phyloP scores from a whole-genome alignment of 768 basidiomycete genomes.

The Tylopilus intermedius region DNA sequence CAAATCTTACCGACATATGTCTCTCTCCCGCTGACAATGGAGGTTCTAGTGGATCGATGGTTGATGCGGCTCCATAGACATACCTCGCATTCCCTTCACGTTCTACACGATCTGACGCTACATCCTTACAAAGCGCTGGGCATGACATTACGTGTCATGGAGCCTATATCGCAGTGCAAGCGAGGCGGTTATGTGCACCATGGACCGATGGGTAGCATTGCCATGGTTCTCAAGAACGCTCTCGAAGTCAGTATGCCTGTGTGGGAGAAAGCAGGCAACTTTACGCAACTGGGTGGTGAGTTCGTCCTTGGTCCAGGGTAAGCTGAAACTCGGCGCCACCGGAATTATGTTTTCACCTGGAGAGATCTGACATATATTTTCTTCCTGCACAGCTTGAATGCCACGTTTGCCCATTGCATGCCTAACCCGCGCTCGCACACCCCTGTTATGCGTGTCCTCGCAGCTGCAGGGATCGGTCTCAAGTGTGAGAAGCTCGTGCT shows the following conservation, averaged over 20 bases:
- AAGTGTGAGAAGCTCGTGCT: slow-evolving; percentile 19
- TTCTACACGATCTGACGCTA: slow-evolving; percentile 78
- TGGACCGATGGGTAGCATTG: slow-evolving; percentile 59
- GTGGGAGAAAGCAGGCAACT: slow-evolving; percentile 75
- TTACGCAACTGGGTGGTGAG: slow-evolving; percentile 83
- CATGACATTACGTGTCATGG: slow-evolving; percentile 52
- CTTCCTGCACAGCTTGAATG: slow-evolving; percentile 44
- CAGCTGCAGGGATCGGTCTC: slow-evolving; percentile 48
- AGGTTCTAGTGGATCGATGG: background rate
- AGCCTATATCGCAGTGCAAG: slow-evolving; percentile 39
- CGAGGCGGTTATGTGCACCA: slow-evolving; percentile 64
- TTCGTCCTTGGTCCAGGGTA: slow-evolving; percentile 70
- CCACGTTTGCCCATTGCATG: slow-evolving; percentile 83
- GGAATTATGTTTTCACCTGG: background rate
- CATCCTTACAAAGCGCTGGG: slow-evolving; percentile 69
- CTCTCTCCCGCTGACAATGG: background rate
- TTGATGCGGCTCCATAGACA: slow-evolving; percentile 35
- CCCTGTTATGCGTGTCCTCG: slow-evolving; percentile 63
- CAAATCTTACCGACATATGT: slow-evolving; percentile 62
- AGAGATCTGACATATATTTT: background rate
- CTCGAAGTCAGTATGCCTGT: slow-evolving; percentile 74
- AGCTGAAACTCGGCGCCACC: slow-evolving; percentile 18
- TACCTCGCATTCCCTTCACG: slow-evolving; percentile 65
- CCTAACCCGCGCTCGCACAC: slow-evolving; percentile 67
- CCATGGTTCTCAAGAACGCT: slow-evolving; percentile 68